These are phyloP conservation scores for Tricholoma sp. DNA, from an alignment of 768 basidiomycete species.

Conservation along the genomic window DNA sequence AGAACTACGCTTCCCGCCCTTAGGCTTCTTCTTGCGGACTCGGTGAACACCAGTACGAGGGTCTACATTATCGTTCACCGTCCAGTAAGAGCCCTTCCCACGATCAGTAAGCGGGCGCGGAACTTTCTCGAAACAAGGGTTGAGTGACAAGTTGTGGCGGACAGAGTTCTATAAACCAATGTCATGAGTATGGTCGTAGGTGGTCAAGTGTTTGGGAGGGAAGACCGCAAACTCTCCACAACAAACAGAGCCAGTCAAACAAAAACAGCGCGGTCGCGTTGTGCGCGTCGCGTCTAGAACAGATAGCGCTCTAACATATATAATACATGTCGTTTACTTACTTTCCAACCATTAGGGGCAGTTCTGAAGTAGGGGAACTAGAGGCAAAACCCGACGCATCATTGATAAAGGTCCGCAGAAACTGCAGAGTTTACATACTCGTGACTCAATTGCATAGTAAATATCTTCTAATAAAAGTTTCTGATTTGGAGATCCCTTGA, in stretches of 20 bases:
- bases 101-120: constrained; percentile 88
- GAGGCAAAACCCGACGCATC: not conserved
- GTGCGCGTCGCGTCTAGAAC: constrained; percentile 20
- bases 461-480: constrained; percentile 85
- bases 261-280: constrained; percentile 59
- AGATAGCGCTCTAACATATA: constrained; percentile 5
- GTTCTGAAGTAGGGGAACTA: constrained; percentile 88
- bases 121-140: constrained; percentile 89
- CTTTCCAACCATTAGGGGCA: constrained; percentile 91
- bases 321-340: constrained; percentile 31
- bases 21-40: constrained; percentile 81
- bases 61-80: constrained; percentile 86
- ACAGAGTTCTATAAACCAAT: constrained; percentile 69
- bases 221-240: constrained; percentile 37
- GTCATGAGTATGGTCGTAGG: constrained; percentile 22
- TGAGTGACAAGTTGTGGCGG: constrained; percentile 84
- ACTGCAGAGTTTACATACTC: constrained; percentile 44
- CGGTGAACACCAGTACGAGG: constrained; percentile 87
- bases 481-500: constrained; percentile 87
- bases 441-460: constrained; percentile 87
- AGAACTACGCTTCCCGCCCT: constrained; percentile 47
- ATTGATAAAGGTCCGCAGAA: not conserved
- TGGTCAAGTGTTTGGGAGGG: constrained; percentile 23
- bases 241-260: constrained; percentile 62
- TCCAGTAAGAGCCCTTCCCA: constrained; percentile 91